A percentile compares a stretch with the other conserved stretches of the same genome.
Conservation (phyloP, 2,329 filamentous ascomycete genomes). For the Cladosporium sp. region DNA sequence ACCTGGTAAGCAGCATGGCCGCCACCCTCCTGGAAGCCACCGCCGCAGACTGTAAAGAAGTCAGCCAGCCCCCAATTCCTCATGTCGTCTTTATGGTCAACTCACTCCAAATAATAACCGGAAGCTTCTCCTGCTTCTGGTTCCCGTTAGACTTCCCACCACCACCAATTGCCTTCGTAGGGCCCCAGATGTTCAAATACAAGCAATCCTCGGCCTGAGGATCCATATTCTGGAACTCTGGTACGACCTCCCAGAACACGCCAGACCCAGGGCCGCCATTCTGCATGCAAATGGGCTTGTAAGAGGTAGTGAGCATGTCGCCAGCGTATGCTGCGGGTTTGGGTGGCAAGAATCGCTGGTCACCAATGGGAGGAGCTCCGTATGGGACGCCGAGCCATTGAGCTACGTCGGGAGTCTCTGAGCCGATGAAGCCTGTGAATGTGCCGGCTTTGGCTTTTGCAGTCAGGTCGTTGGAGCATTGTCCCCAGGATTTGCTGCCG, state of each 20-base stretch:
- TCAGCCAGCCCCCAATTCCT: too few relatives aligned
- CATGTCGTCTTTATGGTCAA: neutral
- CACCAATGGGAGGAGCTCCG: constrained; percentile 1
- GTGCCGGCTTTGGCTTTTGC: constrained; percentile 5
- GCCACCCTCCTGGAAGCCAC: constrained; percentile 40
- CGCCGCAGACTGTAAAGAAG: constrained; percentile 43
- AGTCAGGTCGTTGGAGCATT: neutral
- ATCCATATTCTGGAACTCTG: constrained; percentile 15
- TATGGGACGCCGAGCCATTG: constrained; percentile 10
- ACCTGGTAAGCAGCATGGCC: constrained; percentile 42
- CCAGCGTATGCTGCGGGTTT: neutral
- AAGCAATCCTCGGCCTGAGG: constrained; percentile 39
- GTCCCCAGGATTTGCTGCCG: neutral
- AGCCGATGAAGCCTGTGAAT: constrained; percentile 2
- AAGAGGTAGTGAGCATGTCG: constrained; percentile 7
- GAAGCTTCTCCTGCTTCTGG: neutral
- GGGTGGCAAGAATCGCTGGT: constrained; percentile 4
- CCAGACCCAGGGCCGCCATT: constrained; percentile 7
- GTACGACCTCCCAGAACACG: constrained; percentile 14
- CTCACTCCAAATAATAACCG: constrained; percentile 6
- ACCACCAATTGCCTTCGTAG: constrained; percentile 18
- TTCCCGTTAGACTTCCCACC: neutral
- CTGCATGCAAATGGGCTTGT: constrained; percentile 17
- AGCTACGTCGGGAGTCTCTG: neutral
- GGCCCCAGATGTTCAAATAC: constrained; percentile 43